Base-by-base conservation (phyloP, 257 asterid genomes). In the Lithospermum erythrorhizon region DNA sequence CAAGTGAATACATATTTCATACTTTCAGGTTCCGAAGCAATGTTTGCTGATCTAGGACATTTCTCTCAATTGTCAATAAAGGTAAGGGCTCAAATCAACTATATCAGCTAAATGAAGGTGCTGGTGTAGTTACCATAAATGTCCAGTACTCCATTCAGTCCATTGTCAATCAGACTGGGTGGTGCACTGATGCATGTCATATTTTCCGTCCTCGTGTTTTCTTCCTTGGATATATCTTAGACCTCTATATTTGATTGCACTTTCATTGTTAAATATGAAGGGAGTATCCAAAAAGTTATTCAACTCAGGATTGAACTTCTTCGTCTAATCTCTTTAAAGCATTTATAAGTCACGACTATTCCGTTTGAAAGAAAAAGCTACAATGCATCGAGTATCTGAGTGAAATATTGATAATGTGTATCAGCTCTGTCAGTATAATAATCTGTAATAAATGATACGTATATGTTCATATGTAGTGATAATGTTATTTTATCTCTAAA, bases 41-140 rank as follows among this genome's bases (percentile, higher is more conserved):
- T 90, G 98, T 90, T 85, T 76, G 98, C 98, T 62, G 98, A 90
- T 78, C 91, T 90, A 0, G 98, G 98, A 60, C 98, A 90, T 73
- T 90, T 90, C 69, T 81, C 96, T 62, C 96, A 87, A 83, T 73
- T 82, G 32, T 90, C 97, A 3, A 85, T 90, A 67, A 79, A 90
- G 95, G 97, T 86, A 72, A 7, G 53, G 24, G 20, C 22, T 59
- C 32, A 3, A 20, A 13, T 18, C 22, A 27, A 35, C 19, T n/a
- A 53, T 63, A 53, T 54, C 64, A 61, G 49, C 55, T 60, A 56
- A 22, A 65, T 51, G 45, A 66, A 11, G 23, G 57, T 17, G 14
- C 57, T 9, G 23, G 57, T 53, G 24, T 53, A 6, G 16, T 19
- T n/a, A 22, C 20, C 27, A 20, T 20, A 22, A 2, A 19, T n/a